Evolutionary conservation across 306 rosid genomes (phyloP).

Genomic region (Vigna hirtella): DNA sequence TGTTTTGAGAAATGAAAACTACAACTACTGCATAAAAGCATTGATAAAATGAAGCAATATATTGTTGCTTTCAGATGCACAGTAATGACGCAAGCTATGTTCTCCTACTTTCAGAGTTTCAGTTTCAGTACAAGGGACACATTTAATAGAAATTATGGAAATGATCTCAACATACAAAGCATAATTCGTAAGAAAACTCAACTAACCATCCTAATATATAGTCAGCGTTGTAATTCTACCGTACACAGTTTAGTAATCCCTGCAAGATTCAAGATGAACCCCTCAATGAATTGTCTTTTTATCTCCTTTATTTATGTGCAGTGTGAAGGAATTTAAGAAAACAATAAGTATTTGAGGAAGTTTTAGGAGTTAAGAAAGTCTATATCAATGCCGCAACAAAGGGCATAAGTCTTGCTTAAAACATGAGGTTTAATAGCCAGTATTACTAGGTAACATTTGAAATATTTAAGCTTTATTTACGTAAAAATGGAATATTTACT

Average conservation of each 20-base stretch:
- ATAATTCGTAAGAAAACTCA: constrained; percentile 1
- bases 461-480: not conserved
- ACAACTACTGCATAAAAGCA: not conserved
- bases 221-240: not conserved
- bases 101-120: not conserved
- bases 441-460: not conserved
- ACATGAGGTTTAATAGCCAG: constrained; percentile 8
- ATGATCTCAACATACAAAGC: not conserved
- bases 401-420: not conserved
- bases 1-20: constrained; percentile 32
- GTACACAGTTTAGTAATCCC: not conserved
- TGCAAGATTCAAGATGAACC: constrained; percentile 14
- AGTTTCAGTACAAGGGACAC: constrained; percentile 24
- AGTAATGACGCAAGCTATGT: constrained; percentile 4
- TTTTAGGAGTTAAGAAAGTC: constrained; percentile 1
- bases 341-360: not conserved
- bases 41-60: constrained; percentile 15
- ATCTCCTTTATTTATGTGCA: not conserved
- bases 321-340: constrained; percentile 2
- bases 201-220: not conserved
- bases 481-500: no score
- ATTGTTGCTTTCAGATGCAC: constrained; percentile 15
- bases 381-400: not conserved
- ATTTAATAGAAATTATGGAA: constrained; percentile 14
- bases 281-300: not conserved